Evolutionary conservation across 768 basidiomycete genomes (phyloP).

Genomic region (Hirschioporus abietinus): DNA sequence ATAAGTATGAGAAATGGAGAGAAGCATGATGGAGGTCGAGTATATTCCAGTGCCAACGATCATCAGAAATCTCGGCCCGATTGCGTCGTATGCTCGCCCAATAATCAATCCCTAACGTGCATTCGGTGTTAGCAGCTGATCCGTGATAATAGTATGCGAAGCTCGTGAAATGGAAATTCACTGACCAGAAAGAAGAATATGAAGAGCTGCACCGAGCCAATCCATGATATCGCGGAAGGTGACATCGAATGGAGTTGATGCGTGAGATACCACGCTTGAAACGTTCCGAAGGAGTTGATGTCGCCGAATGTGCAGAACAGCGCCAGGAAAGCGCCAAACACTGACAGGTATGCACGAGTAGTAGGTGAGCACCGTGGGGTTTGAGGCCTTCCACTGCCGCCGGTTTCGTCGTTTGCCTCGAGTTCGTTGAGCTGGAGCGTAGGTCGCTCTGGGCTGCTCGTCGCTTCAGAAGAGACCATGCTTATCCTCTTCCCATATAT

Average conservation of each 20-base stretch:
- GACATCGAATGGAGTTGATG: conserved; percentile 50
- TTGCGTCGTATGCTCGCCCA: conserved; percentile 54
- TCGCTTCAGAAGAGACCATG: conserved; percentile 11
- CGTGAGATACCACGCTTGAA: conserved; percentile 58
- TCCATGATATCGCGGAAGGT: conserved; percentile 61
- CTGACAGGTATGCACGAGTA: conserved; percentile 37
- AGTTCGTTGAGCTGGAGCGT: conserved; percentile 18
- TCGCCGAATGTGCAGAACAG: conserved; percentile 69
- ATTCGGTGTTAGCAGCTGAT: conserved; percentile 6
- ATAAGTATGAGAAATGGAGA: conserved; percentile 51
- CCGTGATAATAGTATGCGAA: not conserved
- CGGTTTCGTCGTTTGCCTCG: conserved; percentile 16
- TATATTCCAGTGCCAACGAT: conserved; percentile 43
- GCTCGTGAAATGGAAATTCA: conserved; percentile 5
- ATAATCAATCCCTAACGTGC: conserved; percentile 52
- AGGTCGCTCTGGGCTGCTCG: conserved; percentile 20
- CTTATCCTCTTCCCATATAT: not conserved
- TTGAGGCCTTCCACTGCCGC: conserved; percentile 18
- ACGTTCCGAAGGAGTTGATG: conserved; percentile 69
- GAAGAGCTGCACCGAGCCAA: conserved; percentile 65
- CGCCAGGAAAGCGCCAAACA: conserved; percentile 60
- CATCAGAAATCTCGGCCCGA: conserved; percentile 54
- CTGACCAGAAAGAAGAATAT: conserved; percentile 65
- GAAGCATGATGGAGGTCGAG: conserved; percentile 50
- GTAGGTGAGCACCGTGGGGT: conserved; percentile 20